These are phyloP conservation scores for Naganishia antarctica DNA, from an alignment of 768 basidiomycete species.

Conservation along the genomic window DNA sequence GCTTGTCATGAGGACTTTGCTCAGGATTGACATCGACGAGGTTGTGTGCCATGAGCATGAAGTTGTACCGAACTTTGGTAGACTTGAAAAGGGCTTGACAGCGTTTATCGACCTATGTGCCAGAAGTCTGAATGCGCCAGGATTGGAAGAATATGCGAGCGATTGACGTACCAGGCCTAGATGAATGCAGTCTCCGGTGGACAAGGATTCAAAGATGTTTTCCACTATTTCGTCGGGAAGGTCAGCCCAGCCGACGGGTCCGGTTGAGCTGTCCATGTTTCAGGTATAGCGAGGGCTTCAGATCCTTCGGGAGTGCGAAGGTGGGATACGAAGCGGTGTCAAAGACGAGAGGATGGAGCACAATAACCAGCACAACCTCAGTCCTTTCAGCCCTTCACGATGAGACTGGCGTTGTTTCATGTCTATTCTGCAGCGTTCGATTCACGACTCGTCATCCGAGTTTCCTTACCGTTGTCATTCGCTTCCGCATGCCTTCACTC, in stretches of 20 bases:
- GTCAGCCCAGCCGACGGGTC: conserved; percentile 3
- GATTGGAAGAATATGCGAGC: neutral
- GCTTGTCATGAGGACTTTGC: neutral
- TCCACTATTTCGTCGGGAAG: conserved; percentile 10
- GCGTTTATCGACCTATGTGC: conserved; percentile 2
- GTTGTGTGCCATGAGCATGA: conserved; percentile 13
- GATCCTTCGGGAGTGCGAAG: too few relatives aligned
- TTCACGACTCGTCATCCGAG: neutral
- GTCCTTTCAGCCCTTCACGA: too few relatives aligned
- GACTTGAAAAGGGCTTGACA: conserved; percentile 18
- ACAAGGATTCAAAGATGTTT: conserved; percentile 3
- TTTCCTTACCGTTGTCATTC: neutral
- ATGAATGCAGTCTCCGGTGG: conserved; percentile 1
- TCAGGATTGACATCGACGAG: conserved; percentile 17
- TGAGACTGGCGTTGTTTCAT: too few relatives aligned
- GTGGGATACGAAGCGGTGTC: too few relatives aligned
- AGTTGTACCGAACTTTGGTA: conserved; percentile 15
- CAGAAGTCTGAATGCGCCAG: neutral
- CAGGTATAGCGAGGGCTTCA: too few relatives aligned
- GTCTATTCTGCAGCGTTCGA: neutral
- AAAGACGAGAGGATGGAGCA: too few relatives aligned
- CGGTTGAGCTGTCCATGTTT: neutral
- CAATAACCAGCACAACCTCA: too few relatives aligned
- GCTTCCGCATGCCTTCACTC: too few relatives aligned
- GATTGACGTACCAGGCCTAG: neutral